Percentiles rank a stretch among this genome's conserved stretches.
Conservation (phyloP, 495 filamentous ascomycete species). For the Penicillium malachiteum region DNA sequence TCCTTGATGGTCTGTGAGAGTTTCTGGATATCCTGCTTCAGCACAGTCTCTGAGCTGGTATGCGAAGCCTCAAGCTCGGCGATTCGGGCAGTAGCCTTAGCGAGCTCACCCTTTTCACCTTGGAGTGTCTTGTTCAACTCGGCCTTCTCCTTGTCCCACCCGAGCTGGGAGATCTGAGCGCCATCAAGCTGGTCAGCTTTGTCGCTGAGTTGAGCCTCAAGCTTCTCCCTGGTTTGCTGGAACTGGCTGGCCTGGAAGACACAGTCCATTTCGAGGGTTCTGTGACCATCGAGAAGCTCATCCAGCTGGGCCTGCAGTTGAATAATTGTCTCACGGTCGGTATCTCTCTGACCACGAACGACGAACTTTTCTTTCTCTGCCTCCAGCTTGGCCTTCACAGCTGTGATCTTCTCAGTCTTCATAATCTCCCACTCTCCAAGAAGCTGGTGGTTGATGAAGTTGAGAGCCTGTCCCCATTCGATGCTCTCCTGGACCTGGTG, state of each 20-base stretch:
- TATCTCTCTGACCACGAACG: neutral
- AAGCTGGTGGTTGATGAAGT: conserved; percentile 2
- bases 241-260: neutral
- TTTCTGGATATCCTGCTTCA: neutral
- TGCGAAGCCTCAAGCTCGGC: neutral
- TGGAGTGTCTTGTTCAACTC: neutral
- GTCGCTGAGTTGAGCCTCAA: neutral
- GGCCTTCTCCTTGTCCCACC: neutral
- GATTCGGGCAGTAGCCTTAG: neutral
- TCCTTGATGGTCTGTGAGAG: neutral
- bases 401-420: neutral
- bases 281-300: neutral
- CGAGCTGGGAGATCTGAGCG: neutral
- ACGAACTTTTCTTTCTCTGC: neutral
- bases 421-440: neutral
- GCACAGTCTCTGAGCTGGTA: neutral
- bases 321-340: neutral
- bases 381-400: neutral
- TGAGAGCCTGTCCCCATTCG: conserved; percentile 1
- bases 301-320: neutral
- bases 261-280: neutral
- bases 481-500: conserved; percentile 1
- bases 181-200: neutral
- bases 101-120: neutral
- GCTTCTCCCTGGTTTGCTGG: neutral